Base-by-base conservation (phyloP, 148 eudicot species). In the Rhododendron simsii region DNA sequence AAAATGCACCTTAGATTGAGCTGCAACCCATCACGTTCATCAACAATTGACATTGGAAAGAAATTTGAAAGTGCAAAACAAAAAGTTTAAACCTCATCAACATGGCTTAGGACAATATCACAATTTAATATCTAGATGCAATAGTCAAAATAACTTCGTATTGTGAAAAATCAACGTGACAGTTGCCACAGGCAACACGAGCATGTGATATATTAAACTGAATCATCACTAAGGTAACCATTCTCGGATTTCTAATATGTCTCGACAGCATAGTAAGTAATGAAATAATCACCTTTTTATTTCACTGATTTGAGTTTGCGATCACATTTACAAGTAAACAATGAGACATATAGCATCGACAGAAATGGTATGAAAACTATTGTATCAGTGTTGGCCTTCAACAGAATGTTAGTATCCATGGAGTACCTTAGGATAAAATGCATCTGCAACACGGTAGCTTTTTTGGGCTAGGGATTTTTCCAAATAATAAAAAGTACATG, bases 251-350 rank as follows among this genome's bases (percentile, higher is more conserved):
- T 63, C 12, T 63, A 23, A 63, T 63, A 63, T 28, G 11, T 50
- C 71, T 63, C 67, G 1, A 63, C 30, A 9, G 12, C 71, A 63
- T 63, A 63, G 23, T 8, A 63, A 63, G 30, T 8, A 63, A 23
- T n/a, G 71, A 63, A 63, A 23, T 20, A 63, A 63, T 63, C 30
- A 63, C 80, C 23, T 9, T 16, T 41, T 44, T 44, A 77, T 77
- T 77, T 77, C 80, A 77, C 21, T 21, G 47, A 78, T 47, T 77
- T 47, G 53, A 78, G 9, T n/a, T 41, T 78, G 55, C 35, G 8
- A 47, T 78, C 81, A 78, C 81, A 47, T 78, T 45, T 78, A 78
- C 81, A 78, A n/a, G 81, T 75, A 37, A 75, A 75, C 16, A 23
- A 14, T 39, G 41, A 47, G 5, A n/a, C 3, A 51, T 41, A 78